phyloP scores from a whole-genome alignment of 2,329 filamentous ascomycete species.

The Aspergillus aculeatinus region DNA sequence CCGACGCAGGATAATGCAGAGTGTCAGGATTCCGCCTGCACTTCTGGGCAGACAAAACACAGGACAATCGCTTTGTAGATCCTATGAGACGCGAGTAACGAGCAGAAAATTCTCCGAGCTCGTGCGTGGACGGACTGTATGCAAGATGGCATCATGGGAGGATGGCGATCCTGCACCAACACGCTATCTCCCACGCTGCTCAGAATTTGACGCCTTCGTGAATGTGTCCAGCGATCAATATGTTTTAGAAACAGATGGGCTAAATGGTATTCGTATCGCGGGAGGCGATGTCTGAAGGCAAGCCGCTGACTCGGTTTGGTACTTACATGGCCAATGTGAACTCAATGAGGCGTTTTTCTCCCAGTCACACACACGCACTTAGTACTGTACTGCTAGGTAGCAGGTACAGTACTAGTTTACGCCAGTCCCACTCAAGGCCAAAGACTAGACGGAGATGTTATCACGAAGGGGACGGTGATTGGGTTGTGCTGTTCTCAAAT shows the following conservation, averaged over 20 bases:
- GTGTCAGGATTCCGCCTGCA: not conserved
- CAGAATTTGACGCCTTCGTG: not conserved
- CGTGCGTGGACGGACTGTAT: not conserved
- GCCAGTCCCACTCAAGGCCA: not conserved
- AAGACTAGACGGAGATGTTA: not conserved
- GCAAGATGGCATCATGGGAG: slow-evolving; percentile 8
- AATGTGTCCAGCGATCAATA: not conserved
- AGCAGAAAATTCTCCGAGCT: slow-evolving; percentile 4
- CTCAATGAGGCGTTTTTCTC: not conserved
- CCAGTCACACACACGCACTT: not conserved
- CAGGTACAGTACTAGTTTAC: not conserved
- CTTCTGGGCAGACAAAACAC: not conserved
- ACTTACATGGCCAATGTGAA: not conserved
- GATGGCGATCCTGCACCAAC: not conserved
- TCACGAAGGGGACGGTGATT: not conserved
- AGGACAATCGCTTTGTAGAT: slow-evolving; percentile 7
- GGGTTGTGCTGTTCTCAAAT: not conserved
- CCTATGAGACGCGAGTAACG: slow-evolving; percentile 6
- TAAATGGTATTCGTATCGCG: not conserved
- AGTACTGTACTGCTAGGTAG: not conserved
- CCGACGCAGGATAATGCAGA: not conserved
- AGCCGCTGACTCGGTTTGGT: not conserved
- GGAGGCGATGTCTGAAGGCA: not conserved
- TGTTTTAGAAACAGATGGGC: not conserved
- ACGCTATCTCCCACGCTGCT: not conserved